Base-by-base conservation (phyloP, 2,329 filamentous ascomycete genomes). In the Fusarium ambrosium region DNA sequence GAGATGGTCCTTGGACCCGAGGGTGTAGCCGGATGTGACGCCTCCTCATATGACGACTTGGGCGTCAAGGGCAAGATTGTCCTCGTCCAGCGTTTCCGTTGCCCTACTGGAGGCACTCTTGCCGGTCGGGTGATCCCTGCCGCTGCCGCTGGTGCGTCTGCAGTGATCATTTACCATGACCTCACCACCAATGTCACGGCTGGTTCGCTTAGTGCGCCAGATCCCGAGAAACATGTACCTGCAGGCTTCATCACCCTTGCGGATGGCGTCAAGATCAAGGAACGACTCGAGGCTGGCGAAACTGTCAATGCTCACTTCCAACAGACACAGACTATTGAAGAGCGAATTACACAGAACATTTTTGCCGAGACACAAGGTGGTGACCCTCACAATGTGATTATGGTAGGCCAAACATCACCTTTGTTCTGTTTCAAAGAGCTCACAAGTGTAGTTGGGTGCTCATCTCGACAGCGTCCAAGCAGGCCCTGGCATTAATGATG, bases 261-360 rank as follows among this genome's bases (percentile, higher is more conserved):
- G 2, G 86, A 87, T 63, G 86, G 86, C 0, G 60, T 82, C 48
- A 82, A 80, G 2, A 80, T 88, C 34, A 83, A 82, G 55, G 80
- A 79, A 14, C 80, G 83, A 8, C 77, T 88, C 6, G 62, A 80
- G 18, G 81, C 79, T 0, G 85, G 86, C 0, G 85, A 87, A 68
- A 72, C 73, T 11, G 36, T 77, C 2, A 60, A 62, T n/a, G 75
- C 74, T 0, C 62, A 73, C 6, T 77, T 73, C 0, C 74, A 77
- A 2, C 72, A 78, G 41, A 66, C 74, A 55, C 66, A 77, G 34
- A 77, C 72, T 16, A 77, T 77, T 2, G 75, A 77, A 56, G 72
- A 77, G 68, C 63, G 75, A 6, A 75, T 77, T 11, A 77, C 75
- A 0, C 72, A 77, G 27, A 77, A 77, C 14, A 62, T 77, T 0